Percentiles rank a stretch among this genome's conserved stretches.
These are phyloP conservation scores for Caryocar brasiliense DNA, from an alignment of 441 rosid genomes.

Conservation along the genomic window DNA sequence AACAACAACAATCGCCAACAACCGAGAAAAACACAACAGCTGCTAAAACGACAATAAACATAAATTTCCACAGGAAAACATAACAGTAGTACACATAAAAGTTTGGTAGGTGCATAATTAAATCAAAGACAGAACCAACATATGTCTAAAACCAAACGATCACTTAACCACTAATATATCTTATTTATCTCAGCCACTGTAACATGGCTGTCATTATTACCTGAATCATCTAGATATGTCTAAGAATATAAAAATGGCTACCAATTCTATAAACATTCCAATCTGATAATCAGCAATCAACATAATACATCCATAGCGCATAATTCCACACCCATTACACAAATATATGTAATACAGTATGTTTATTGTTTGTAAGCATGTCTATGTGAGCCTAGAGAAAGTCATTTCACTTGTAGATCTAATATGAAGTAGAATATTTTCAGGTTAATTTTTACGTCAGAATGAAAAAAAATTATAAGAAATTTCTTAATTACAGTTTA, in stretches of 20 bases:
- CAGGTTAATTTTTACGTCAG: too few relatives aligned
- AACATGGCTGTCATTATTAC: conserved; percentile 2
- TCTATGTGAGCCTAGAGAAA: conserved; percentile 1
- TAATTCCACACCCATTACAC: too few relatives aligned
- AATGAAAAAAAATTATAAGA: too few relatives aligned
- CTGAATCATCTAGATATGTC: conserved; percentile 9
- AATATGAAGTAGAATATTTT: too few relatives aligned
- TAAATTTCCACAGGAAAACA: not conserved
- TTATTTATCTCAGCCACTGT: not conserved
- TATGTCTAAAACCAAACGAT: too few relatives aligned
- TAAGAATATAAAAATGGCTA: not conserved
- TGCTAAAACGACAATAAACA: not conserved
- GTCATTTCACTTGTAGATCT: conserved; percentile 18
- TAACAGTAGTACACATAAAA: not conserved
- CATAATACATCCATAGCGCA: not conserved
- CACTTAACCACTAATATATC: too few relatives aligned
- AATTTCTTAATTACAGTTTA: too few relatives aligned
- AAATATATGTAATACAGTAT: too few relatives aligned
- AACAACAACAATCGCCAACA: too few relatives aligned
- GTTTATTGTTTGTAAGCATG: too few relatives aligned
- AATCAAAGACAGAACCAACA: not conserved
- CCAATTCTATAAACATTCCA: conserved; percentile 7
- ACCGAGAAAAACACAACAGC: too few relatives aligned
- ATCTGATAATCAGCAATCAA: not conserved
- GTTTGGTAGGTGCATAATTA: too few relatives aligned